Evolutionary conservation across 352 stramenopile species (phyloP).

Genomic region (Phytopythium delawarense): DNA sequence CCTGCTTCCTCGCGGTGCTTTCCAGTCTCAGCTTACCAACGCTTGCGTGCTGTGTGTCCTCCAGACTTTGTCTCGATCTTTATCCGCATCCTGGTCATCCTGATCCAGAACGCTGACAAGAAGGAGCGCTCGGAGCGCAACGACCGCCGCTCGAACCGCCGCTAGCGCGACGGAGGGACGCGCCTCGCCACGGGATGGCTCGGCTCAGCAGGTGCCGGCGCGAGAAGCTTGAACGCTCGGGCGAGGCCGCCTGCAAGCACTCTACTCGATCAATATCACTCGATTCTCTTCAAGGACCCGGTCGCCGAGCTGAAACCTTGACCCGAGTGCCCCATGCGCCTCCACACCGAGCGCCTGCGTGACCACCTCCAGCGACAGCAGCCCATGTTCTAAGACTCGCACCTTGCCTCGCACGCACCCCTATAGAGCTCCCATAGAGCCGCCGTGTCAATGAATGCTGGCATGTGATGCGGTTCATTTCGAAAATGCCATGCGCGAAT

Average conservation of each 20-base stretch:
- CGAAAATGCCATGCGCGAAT: background rate
- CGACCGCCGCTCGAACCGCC: constrained; percentile 9
- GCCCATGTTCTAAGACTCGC: background rate
- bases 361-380: background rate
- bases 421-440: too few species aligned
- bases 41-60: background rate
- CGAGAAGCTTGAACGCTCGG: constrained; percentile 1
- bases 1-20: background rate
- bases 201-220: background rate
- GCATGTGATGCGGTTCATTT: too few species aligned
- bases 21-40: background rate
- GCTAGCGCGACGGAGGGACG: constrained; percentile 3
- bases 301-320: background rate
- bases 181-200: background rate
- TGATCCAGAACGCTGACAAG: constrained; percentile 56
- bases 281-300: background rate
- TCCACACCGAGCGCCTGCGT: background rate
- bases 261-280: background rate
- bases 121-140: constrained; percentile 16
- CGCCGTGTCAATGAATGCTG: too few species aligned
- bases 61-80: constrained; percentile 74
- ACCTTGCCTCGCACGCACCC: too few species aligned
- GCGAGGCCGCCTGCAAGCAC: background rate
- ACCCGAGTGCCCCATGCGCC: background rate
- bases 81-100: constrained; percentile 67